Percentiles rank a stretch among this genome's conserved stretches.
phyloP scores from a whole-genome alignment of 768 basidiomycete species.

The Tulasnella sp. region DNA sequence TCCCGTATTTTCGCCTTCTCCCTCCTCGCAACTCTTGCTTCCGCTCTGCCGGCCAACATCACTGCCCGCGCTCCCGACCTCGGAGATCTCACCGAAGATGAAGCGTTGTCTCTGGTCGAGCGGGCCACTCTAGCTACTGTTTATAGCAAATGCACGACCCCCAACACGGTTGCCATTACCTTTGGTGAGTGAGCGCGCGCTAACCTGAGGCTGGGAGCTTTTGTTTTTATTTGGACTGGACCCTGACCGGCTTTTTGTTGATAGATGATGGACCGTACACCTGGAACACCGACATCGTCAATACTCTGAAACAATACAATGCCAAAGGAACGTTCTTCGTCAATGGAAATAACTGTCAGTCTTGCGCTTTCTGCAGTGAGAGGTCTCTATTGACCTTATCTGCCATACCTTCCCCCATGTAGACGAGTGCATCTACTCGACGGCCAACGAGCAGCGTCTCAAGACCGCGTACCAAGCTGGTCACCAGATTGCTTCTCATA shows the following conservation, averaged over 20 bases:
- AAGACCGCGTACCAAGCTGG: neutral
- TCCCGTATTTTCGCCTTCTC: neutral
- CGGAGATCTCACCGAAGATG: neutral
- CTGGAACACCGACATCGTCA: constrained; percentile 25
- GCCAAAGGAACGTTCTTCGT: constrained; percentile 31
- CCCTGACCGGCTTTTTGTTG: neutral
- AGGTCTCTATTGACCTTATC: neutral
- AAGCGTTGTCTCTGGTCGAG: neutral
- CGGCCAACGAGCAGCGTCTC: neutral
- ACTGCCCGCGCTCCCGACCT: neutral
- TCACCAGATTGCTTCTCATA: constrained; percentile 24
- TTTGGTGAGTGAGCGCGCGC: neutral
- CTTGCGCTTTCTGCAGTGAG: neutral
- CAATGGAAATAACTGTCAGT: constrained; percentile 16
- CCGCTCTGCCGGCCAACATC: neutral
- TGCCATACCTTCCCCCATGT: no score
- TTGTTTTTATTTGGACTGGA: neutral
- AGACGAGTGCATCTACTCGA: constrained; percentile 24
- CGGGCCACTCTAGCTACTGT: neutral
- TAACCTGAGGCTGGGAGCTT: neutral
- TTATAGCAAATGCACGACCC: neutral
- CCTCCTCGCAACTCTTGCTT: neutral
- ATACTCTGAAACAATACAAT: neutral
- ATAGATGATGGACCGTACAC: constrained; percentile 36
- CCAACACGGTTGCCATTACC: neutral